Evolutionary conservation across 2,329 filamentous ascomycete species (phyloP).

Genomic region (Orbilia oligospora): DNA sequence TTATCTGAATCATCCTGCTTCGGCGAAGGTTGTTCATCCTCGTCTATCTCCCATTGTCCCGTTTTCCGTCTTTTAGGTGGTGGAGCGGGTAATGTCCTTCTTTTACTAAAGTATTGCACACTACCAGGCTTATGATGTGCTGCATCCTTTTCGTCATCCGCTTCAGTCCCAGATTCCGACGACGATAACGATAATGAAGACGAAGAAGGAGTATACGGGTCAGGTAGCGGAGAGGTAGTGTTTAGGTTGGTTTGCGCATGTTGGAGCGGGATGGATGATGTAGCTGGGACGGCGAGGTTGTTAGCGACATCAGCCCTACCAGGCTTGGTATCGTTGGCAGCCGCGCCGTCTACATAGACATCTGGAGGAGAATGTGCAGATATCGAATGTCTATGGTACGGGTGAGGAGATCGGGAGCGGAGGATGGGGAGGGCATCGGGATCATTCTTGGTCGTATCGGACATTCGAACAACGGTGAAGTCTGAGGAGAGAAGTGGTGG

Average conservation of each 20-base stretch:
- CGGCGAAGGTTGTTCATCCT: conserved; percentile 60
- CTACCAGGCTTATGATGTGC: conserved; percentile 33
- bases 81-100: conserved; percentile 61
- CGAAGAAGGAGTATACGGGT: conserved; percentile 33
- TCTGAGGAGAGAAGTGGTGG: neutral
- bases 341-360: conserved; percentile 15
- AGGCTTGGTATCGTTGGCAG: conserved; percentile 35
- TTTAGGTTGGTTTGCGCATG: conserved; percentile 55
- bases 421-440: conserved; percentile 46
- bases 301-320: conserved; percentile 48
- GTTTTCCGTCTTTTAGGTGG: conserved; percentile 62
- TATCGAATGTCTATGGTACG: conserved; percentile 52
- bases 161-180: conserved; percentile 64
- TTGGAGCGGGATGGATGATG: conserved; percentile 52
- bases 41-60: conserved; percentile 63
- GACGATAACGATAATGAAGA: conserved; percentile 66
- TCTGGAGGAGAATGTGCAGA: conserved; percentile 39
- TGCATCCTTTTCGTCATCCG: conserved; percentile 64
- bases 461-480: conserved; percentile 58
- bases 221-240: conserved; percentile 1
- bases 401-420: conserved; percentile 58
- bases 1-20: conserved; percentile 60
- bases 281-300: conserved; percentile 22
- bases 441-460: conserved; percentile 53
- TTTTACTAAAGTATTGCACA: conserved; percentile 57